A percentile compares a stretch with the other conserved stretches of the same genome.
These are phyloP conservation scores for Dipodascus geniculatus DNA, from an alignment of 805 yeast species.

Conservation along the genomic window DNA sequence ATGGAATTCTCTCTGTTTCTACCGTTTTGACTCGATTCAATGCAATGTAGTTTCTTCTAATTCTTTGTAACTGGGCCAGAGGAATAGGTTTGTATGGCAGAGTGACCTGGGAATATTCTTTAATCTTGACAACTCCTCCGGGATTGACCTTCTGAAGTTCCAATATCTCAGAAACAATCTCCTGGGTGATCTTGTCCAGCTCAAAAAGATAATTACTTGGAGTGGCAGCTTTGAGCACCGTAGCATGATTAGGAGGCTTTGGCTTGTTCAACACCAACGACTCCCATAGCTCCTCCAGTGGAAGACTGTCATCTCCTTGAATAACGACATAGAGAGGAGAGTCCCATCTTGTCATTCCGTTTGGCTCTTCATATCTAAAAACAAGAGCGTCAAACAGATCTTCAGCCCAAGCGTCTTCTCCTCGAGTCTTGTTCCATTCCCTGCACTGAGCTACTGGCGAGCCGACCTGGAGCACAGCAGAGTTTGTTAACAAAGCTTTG, in stretches of 20 bases:
- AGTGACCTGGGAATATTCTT: constrained; percentile 36
- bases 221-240: constrained; percentile 68
- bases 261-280: constrained; percentile 37
- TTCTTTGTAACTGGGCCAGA: constrained; percentile 69
- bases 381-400: constrained; percentile 54
- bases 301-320: constrained; percentile 41
- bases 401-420: constrained; percentile 45
- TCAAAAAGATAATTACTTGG: constrained; percentile 67
- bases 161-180: constrained; percentile 48
- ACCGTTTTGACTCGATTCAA: constrained; percentile 70
- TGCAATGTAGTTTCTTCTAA: constrained; percentile 71
- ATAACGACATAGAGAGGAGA: constrained; percentile 73
- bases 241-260: constrained; percentile 75
- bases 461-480: constrained; percentile 71
- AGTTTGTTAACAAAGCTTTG: constrained; percentile 68
- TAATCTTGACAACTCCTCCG: constrained; percentile 24
- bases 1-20: constrained; percentile 54
- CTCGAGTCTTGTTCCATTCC: constrained; percentile 42
- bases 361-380: constrained; percentile 91
- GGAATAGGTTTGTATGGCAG: constrained; percentile 55
- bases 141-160: constrained; percentile 46
- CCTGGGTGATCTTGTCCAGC: constrained; percentile 59
- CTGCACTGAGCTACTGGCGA: constrained; percentile 51
- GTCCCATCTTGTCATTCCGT: constrained; percentile 81
- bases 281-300: constrained; percentile 49